These are phyloP conservation scores for Candida cerambycidarum DNA, from an alignment of 805 yeast species.

Conservation along the genomic window DNA sequence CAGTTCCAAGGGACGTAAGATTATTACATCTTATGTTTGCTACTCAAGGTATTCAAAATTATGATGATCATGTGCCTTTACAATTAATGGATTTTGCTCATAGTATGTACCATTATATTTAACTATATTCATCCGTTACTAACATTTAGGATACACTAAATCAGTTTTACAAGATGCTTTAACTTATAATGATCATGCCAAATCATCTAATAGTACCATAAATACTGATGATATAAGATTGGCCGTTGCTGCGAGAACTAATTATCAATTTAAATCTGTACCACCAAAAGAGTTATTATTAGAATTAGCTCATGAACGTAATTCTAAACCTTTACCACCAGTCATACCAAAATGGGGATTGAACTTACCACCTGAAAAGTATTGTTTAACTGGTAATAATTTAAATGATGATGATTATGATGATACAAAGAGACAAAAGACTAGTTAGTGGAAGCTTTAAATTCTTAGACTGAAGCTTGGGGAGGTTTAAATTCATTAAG, in stretches of 20 bases:
- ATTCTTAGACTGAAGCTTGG: too few species aligned
- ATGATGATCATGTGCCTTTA: constrained; percentile 93
- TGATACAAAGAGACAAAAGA: constrained; percentile 24
- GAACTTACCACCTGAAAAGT: constrained; percentile 95
- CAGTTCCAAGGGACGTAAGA: constrained; percentile 86
- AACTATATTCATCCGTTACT: constrained; percentile 5
- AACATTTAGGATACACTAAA: constrained; percentile 57
- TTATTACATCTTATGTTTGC: constrained; percentile 88
- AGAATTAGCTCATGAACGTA: constrained; percentile 90
- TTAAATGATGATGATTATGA: constrained; percentile 53
- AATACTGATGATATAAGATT: constrained; percentile 88
- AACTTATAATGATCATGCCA: constrained; percentile 80
- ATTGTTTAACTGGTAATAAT: constrained; percentile 82
- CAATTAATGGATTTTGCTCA: constrained; percentile 97
- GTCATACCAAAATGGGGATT: constrained; percentile 91
- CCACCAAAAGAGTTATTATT: constrained; percentile 90
- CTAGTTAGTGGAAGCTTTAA: constrained; percentile 6
- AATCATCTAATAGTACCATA: constrained; percentile 50
- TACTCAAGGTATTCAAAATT: constrained; percentile 85
- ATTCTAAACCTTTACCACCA: constrained; percentile 85
- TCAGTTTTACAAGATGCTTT: constrained; percentile 88
- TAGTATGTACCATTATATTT: constrained; percentile 17
- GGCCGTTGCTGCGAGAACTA: constrained; percentile 92
- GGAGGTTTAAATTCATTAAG: too few species aligned
- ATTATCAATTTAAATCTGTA: constrained; percentile 90